Conservation (phyloP, 345 rosid species). For the Gossypium thurberi region DNA sequence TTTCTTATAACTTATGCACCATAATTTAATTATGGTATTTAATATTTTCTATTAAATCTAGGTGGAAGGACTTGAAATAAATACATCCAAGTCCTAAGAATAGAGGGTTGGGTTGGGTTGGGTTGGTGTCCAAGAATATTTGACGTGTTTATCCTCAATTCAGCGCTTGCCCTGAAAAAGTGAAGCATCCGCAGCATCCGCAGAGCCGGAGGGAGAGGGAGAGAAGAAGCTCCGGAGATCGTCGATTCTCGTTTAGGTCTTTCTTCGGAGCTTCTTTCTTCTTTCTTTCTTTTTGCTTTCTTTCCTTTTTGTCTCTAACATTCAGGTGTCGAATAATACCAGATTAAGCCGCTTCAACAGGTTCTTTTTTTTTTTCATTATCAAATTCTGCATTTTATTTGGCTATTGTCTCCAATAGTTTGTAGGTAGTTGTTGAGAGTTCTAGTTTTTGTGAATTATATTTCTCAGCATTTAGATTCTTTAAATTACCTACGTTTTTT, state of each 20-base stretch:
- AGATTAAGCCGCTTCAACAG: neutral
- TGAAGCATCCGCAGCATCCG: neutral
- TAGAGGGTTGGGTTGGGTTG: too few relatives aligned
- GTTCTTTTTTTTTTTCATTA: neutral
- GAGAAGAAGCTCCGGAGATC: constrained; percentile 14
- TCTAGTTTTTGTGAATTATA: neutral
- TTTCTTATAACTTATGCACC: too few relatives aligned
- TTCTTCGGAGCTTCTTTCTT: constrained; percentile 16
- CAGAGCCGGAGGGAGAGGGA: neutral
- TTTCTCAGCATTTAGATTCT: neutral
- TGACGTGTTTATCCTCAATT: neutral
- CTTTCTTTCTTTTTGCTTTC: neutral
- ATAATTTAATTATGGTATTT: too few relatives aligned
- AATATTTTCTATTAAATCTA: too few relatives aligned
- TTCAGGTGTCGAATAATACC: neutral
- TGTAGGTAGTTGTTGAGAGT: neutral
- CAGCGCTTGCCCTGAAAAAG: neutral
- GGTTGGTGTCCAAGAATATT: neutral
- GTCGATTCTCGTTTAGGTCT: neutral
- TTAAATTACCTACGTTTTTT: neutral
- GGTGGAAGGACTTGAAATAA: too few relatives aligned
- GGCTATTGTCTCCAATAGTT: neutral
- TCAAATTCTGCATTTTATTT: neutral
- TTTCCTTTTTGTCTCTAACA: neutral
- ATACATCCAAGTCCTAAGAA: neutral